Evolutionary conservation across 2,329 filamentous ascomycete species (phyloP).

Genomic region (Monosporascus sp.): DNA sequence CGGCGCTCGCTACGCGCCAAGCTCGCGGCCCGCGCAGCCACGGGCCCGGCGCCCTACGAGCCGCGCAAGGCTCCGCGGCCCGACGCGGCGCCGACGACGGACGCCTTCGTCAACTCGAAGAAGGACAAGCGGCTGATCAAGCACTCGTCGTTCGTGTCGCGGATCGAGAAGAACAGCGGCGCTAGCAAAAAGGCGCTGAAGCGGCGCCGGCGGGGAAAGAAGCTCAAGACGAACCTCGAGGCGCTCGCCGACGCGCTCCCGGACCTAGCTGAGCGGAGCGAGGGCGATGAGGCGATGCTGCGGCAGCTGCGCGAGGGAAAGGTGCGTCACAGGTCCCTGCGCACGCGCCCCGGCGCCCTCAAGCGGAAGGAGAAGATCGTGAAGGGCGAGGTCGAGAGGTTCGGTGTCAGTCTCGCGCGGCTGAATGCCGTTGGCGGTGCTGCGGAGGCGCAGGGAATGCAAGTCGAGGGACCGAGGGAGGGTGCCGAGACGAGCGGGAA

Average conservation of each 20-base stretch:
- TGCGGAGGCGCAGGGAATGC: constrained; percentile 6
- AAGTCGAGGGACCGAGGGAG: constrained; percentile 8
- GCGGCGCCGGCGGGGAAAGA: constrained; percentile 65
- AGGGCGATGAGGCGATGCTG: constrained; percentile 35
- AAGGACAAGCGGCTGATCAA: constrained; percentile 79
- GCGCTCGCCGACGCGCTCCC: constrained; percentile 77
- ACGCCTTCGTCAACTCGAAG: constrained; percentile 67
- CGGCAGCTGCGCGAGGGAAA: constrained; percentile 47
- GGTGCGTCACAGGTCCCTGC: constrained; percentile 69
- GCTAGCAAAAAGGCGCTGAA: constrained; percentile 48
- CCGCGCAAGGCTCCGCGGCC: constrained; percentile 48
- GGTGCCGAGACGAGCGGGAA: constrained; percentile 1
- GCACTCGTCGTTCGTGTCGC: constrained; percentile 72
- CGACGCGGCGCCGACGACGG: constrained; percentile 37
- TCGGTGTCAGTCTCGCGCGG: constrained; percentile 76
- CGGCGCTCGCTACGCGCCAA: constrained; percentile 53
- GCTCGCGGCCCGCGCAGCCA: constrained; percentile 41
- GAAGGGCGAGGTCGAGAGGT: constrained; percentile 74
- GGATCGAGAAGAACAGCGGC: constrained; percentile 55
- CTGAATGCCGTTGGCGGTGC: constrained; percentile 43
- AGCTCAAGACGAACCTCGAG: constrained; percentile 70
- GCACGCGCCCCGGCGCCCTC: constrained; percentile 69
- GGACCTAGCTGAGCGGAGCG: constrained; percentile 44
- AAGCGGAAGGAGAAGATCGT: constrained; percentile 80
- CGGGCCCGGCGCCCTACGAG: constrained; percentile 45